Conservation (phyloP, 352 stramenopile genomes). For the Achlya hypogyna region DNA sequence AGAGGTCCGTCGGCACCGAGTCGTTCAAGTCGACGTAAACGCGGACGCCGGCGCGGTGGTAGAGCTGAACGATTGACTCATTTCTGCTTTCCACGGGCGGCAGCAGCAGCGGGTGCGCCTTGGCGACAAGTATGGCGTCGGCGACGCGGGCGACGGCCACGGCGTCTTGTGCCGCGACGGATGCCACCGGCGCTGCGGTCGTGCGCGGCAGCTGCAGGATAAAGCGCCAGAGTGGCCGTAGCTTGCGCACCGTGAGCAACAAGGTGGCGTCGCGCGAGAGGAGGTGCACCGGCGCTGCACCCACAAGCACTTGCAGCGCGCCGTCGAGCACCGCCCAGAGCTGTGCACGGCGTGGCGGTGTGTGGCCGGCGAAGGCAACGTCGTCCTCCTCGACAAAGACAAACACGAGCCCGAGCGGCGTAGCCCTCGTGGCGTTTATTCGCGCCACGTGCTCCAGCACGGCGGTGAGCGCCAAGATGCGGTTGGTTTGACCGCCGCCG, state of each 20-base stretch:
- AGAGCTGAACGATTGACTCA: neutral
- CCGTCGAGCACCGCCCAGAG: neutral
- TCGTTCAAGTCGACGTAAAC: conserved; percentile 12
- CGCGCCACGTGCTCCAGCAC: neutral
- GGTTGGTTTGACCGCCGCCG: neutral
- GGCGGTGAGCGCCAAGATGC: neutral
- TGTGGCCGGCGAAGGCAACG: neutral
- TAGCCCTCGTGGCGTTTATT: neutral
- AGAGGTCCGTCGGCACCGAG: neutral
- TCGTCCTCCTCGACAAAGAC: conserved; percentile 2
- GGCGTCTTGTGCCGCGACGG: neutral
- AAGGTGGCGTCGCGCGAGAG: conserved; percentile 1
- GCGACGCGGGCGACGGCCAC: neutral
- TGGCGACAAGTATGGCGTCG: conserved; percentile 7
- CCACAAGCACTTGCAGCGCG: neutral
- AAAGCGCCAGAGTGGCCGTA: neutral
- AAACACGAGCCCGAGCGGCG: neutral
- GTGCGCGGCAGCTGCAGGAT: neutral
- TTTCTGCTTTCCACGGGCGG: neutral
- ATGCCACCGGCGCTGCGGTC: neutral
- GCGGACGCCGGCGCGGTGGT: neutral
- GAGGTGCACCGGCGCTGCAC: neutral
- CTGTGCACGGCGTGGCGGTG: neutral
- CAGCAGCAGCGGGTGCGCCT: neutral
- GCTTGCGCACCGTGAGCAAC: neutral